Evolutionary conservation across 2,329 filamentous ascomycete genomes (phyloP).

Genomic region (Penicillium sp.): DNA sequence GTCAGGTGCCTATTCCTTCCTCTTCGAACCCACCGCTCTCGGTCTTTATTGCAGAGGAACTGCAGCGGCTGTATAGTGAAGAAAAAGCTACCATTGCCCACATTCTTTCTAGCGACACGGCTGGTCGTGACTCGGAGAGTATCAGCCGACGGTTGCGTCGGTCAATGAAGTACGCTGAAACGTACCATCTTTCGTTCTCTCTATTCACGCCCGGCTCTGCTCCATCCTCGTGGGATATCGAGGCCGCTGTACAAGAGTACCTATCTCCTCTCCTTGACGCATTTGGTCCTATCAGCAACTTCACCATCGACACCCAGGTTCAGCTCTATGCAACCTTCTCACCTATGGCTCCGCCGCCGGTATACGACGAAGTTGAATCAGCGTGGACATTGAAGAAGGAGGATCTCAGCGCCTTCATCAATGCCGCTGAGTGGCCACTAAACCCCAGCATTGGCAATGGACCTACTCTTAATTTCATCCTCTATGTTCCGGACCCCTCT

Average conservation of each 20-base stretch:
- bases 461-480: constrained; percentile 92
- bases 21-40: constrained; percentile 74
- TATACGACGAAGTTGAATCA: constrained; percentile 55
- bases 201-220: constrained; percentile 78
- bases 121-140: constrained; percentile 53
- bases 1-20: constrained; percentile 65
- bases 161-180: constrained; percentile 87
- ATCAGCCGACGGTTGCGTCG: constrained; percentile 72
- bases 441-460: constrained; percentile 91
- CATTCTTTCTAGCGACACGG: constrained; percentile 62
- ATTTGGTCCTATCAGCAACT: constrained; percentile 83
- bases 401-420: constrained; percentile 91
- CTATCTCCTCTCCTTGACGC: constrained; percentile 79
- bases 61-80: constrained; percentile 79
- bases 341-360: constrained; percentile 61
- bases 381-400: constrained; percentile 76
- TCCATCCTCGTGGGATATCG: constrained; percentile 90
- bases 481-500: constrained; percentile 77
- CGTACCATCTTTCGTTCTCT: constrained; percentile 94
- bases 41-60: constrained; percentile 73
- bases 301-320: constrained; percentile 93
- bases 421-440: constrained; percentile 95
- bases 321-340: constrained; percentile 81
- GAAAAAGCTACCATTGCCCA: constrained; percentile 85
- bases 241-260: constrained; percentile 76